These are phyloP conservation scores for Amanita fuliginea DNA, from an alignment of 768 basidiomycete genomes.

Conservation along the genomic window DNA sequence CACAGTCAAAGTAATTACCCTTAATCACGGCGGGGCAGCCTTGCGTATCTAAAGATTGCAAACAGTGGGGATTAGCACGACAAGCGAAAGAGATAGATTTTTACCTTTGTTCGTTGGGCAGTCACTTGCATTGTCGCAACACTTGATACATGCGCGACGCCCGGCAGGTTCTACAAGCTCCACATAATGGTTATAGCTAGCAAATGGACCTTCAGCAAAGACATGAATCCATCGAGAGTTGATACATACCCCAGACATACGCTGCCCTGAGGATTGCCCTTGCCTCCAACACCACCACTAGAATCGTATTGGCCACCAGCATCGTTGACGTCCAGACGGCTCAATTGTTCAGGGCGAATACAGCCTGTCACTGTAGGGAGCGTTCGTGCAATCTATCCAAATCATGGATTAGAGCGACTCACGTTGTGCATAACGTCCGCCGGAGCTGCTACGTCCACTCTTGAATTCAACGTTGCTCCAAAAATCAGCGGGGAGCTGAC, in stretches of 20 bases:
- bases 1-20: constrained; percentile 45
- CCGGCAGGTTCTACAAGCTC: constrained; percentile 45
- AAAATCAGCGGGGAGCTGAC: constrained; percentile 32
- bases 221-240: background rate
- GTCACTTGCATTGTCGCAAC: constrained; percentile 43
- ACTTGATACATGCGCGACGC: constrained; percentile 43
- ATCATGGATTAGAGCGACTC: constrained; percentile 9
- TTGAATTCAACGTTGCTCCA: constrained; percentile 40
- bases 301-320: constrained; percentile 50
- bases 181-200: constrained; percentile 47
- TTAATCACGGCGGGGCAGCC: constrained; percentile 43
- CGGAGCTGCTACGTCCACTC: constrained; percentile 28
- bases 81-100: background rate
- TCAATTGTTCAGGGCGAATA: constrained; percentile 31
- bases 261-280: constrained; percentile 40
- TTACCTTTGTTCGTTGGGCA: constrained; percentile 41
- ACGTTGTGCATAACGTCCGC: constrained; percentile 35
- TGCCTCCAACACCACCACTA: constrained; percentile 38
- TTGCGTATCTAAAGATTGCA: constrained; percentile 25
- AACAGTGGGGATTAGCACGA: background rate
- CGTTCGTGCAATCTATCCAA: no score
- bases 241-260: constrained; percentile 36
- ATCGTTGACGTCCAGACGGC: constrained; percentile 35
- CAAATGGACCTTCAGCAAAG: background rate
- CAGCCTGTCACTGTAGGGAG: constrained; percentile 39